phyloP scores from a whole-genome alignment of 139 green algal genomes.

The Tetratostichococcus sp. region DNA sequence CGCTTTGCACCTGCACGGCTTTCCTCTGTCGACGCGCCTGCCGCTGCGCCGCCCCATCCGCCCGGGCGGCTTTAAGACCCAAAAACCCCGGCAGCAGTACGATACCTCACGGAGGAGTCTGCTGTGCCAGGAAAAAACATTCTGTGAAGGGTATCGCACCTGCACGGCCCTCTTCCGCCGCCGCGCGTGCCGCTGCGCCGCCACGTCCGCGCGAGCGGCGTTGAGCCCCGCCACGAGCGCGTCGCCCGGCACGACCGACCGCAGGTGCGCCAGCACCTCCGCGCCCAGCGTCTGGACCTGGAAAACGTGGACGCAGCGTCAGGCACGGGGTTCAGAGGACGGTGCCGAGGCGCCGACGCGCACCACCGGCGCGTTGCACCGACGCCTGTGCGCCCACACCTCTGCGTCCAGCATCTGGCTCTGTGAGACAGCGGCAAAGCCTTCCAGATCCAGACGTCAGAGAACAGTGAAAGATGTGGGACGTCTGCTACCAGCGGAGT shows the following conservation, averaged over 20 bases:
- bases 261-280: conserved; percentile 74
- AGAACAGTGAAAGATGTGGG: no score
- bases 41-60: conserved; percentile 35
- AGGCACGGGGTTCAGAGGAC: conserved; percentile 3
- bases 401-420: no score
- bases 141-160: neutral
- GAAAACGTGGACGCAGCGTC: no score
- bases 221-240: conserved; percentile 67
- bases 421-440: no score
- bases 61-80: conserved; percentile 58
- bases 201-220: conserved; percentile 46
- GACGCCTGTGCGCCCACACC: no score
- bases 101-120: no score
- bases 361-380: neutral
- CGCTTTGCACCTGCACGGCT: conserved; percentile 40
- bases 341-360: neutral
- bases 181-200: conserved; percentile 22
- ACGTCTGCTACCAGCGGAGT: no score
- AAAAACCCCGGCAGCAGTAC: no score
- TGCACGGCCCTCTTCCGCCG: conserved; percentile 47
- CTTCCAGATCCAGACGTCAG: no score
- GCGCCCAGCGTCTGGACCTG: conserved; percentile 43
- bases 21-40: conserved; percentile 38
- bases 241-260: conserved; percentile 56
- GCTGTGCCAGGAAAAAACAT: no score